phyloP scores from a whole-genome alignment of 148 eudicot genomes.

The Talinum fruticosum region DNA sequence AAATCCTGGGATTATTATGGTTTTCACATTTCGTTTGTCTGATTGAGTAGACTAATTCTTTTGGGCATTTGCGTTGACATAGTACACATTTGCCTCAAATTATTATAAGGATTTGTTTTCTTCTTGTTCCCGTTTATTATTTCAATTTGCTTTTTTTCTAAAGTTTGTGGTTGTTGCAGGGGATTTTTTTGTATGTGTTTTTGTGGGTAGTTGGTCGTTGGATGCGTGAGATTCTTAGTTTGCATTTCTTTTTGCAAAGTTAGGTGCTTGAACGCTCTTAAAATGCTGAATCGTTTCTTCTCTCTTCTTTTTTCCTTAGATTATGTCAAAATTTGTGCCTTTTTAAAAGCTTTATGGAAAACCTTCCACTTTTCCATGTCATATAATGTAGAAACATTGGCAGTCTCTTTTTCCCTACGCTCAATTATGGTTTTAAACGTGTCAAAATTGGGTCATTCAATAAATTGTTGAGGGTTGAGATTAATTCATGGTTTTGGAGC shows the following conservation, averaged over 20 bases:
- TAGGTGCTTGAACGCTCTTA: constrained; percentile 23
- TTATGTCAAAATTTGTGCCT: constrained; percentile 6
- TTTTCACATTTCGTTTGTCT: no score
- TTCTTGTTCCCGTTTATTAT: neutral
- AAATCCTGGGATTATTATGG: no score
- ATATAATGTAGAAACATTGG: neutral
- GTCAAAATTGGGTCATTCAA: constrained; percentile 7
- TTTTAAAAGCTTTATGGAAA: neutral
- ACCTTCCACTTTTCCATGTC: neutral
- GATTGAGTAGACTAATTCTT: neutral
- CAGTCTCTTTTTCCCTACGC: neutral
- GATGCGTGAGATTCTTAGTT: constrained; percentile 14
- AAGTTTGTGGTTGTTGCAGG: constrained; percentile 17
- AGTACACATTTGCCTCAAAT: constrained; percentile 17
- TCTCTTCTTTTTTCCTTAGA: neutral
- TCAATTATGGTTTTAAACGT: constrained; percentile 1
- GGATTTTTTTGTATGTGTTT: neutral
- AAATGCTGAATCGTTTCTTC: neutral
- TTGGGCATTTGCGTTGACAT: constrained; percentile 21
- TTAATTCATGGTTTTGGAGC: neutral
- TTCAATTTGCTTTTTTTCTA: neutral
- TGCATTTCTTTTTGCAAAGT: neutral
- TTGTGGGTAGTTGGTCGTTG: constrained; percentile 24
- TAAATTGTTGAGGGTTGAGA: neutral
- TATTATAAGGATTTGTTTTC: neutral